These are phyloP conservation scores for Amanita rubescens DNA, from an alignment of 768 basidiomycete species.

Conservation along the genomic window DNA sequence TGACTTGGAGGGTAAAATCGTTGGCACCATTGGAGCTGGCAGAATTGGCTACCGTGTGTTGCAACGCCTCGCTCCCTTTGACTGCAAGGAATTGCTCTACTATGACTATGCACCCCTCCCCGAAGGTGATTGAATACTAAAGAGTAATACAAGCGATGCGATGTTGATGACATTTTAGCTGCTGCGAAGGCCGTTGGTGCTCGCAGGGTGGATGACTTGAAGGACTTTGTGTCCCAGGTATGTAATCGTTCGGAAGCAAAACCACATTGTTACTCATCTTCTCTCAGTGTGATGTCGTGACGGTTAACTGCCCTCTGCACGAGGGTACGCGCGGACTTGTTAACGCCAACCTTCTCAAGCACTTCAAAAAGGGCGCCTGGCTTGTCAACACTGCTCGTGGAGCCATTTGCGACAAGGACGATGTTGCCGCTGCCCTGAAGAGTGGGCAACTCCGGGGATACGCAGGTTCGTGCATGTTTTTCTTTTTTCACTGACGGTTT, in stretches of 20 bases:
- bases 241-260: neutral
- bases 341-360: conserved; percentile 73
- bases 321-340: conserved; percentile 76
- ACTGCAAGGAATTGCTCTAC: conserved; percentile 87
- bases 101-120: conserved; percentile 79
- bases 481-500: conserved; percentile 14
- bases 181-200: conserved; percentile 61
- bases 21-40: conserved; percentile 82
- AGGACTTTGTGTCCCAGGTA: conserved; percentile 44
- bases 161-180: conserved; percentile 25
- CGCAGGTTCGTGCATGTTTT: conserved; percentile 21
- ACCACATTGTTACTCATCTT: neutral
- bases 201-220: conserved; percentile 71
- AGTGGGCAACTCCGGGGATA: conserved; percentile 69
- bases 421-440: conserved; percentile 67
- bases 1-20: conserved; percentile 86
- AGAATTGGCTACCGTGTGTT: conserved; percentile 84
- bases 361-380: conserved; percentile 91
- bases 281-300: conserved; percentile 64
- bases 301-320: conserved; percentile 86
- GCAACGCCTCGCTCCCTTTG: conserved; percentile 73
- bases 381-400: conserved; percentile 92
- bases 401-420: conserved; percentile 83
- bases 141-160: neutral
- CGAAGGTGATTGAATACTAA: conserved; percentile 30